Base-by-base conservation (phyloP, 192 early-diverging fungal species). In the Pilaira anomala region DNA sequence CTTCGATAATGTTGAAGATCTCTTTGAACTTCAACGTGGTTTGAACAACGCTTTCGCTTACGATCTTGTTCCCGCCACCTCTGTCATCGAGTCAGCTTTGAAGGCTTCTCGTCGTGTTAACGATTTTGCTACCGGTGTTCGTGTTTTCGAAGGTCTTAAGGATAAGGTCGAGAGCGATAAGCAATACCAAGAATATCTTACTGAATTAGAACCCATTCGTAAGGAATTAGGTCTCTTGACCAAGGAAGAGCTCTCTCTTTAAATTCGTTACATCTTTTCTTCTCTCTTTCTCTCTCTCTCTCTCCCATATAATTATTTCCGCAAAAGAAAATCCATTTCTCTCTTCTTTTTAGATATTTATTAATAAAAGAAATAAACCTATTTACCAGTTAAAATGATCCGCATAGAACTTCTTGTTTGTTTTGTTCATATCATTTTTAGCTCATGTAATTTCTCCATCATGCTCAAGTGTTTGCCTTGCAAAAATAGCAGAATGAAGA, bases 21-120 rank as follows among this genome's bases (percentile, higher is more conserved):
- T 91, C 67, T 97, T 96, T 80, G 97, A 99, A 83, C 85, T 99
- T 44, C 93, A 97, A 84, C 87, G 94, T 67, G 94, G 95, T 30
- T 83, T 99, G 73, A 98, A 97, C 86, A 95, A 99, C 78, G 89
- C 92, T 77, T 98, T 97, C 74, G 88, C 92, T 42, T 91, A 94
- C 72, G 93, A 98, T 82, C 86, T 96, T 74, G 93, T 95, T 22
- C 97, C 97, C 30, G 79, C 89, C 13, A 78, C 91, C 61, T 86
- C 88, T 41, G 91, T 98, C 33, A 84, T 95, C 73, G 87, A 88
- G 66, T 88, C 94, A 30, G 93, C 94, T 24, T 78, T 97, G 64
- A 88, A 86, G 74, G 97, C 97, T 42, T 78, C 91, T 62, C 87
- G 97, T 56, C 88, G 94, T 62, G 87, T 97, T 68, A 94, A 99